These are phyloP conservation scores for Colletotrichum orchidophilum DNA, from an alignment of 2,329 filamentous ascomycete species.

Conservation along the genomic window DNA sequence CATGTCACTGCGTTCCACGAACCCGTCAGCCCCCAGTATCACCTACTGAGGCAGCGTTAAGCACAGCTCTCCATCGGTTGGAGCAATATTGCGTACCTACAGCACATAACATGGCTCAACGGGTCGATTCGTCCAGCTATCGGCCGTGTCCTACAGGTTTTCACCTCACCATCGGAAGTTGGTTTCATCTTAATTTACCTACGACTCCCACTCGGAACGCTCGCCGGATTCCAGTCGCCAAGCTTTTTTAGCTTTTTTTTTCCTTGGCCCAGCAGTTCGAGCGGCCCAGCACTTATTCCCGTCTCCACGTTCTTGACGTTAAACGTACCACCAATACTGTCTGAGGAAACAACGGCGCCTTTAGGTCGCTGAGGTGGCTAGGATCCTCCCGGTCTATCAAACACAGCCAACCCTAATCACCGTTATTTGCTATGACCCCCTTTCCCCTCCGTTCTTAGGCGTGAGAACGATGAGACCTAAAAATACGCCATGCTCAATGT, in stretches of 20 bases:
- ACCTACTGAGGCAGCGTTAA: neutral
- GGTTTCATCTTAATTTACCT: slow-evolving; percentile 21
- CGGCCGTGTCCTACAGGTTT: neutral
- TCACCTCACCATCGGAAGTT: neutral
- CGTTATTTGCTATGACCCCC: neutral
- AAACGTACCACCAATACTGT: slow-evolving; percentile 7
- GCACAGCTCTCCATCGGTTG: neutral
- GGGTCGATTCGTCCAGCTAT: neutral
- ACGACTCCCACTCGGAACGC: slow-evolving; percentile 20
- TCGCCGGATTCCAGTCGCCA: slow-evolving; percentile 23
- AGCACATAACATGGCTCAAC: neutral
- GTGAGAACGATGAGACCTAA: neutral
- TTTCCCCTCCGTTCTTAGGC: neutral
- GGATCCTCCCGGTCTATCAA: slow-evolving; percentile 12
- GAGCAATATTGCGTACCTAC: neutral
- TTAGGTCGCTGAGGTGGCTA: neutral
- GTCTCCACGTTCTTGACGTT: slow-evolving; percentile 16
- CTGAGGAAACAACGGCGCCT: slow-evolving; percentile 17
- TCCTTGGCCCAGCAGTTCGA: slow-evolving; percentile 3
- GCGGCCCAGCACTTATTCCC: neutral
- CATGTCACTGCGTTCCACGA: neutral
- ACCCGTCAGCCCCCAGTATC: neutral
- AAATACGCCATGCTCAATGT: neutral
- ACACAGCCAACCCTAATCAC: neutral
- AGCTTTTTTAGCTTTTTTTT: too few relatives aligned